Base-by-base conservation (phyloP, 225 moss, liverwort and hornwort genomes). In the Thuidium tamariscinum region DNA sequence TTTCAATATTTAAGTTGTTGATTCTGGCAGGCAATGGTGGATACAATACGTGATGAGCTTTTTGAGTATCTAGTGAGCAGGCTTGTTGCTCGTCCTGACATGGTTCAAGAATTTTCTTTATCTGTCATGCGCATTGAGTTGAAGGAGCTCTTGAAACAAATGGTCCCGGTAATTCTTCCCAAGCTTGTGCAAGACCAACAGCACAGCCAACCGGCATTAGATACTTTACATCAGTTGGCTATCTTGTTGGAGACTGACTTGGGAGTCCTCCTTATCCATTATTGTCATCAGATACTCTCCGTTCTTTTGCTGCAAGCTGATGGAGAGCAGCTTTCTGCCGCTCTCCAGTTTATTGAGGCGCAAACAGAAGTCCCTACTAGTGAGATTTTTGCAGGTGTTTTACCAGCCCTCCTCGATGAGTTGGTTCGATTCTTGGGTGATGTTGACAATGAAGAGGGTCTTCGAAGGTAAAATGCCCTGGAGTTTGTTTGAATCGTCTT, bases 381-480 rank as follows among this genome's bases (percentile, higher is more conserved):
- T 74, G 97, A 99, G 82, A 96, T 99, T 79, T 97, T 99, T 88
- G 90, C 95, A 52, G 95, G 94, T 76, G 95, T 96, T 62, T 85
- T 97, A 89, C 97, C 97, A 85, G 94, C 90, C 71, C 97, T 99
- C 59, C 95, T 99, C 36, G 96, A 95, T 91, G 99, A 99, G 81
- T 90, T 99, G 82, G 95, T 99, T 84, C 95, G 94, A 62, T 97
- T 95, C 83, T 94, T 99, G 87, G 99, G 99, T 71, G 97, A 99
- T 86, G 92, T 96, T 30, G 99, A 95, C 79, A 92, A 90, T 84
- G 99, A 96, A 60, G 99, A 99, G 87, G 95, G 93, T 59, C 91
- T 94, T 74, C 93, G 94, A 85, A 99, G 99, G 97, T 96, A 93
- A 81, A 64, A 37, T 86, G 61, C 71, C 29, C 46, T 27, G 30